These are phyloP conservation scores for Monilinia fructicola DNA, from an alignment of 2,329 filamentous ascomycete genomes.

Conservation along the genomic window DNA sequence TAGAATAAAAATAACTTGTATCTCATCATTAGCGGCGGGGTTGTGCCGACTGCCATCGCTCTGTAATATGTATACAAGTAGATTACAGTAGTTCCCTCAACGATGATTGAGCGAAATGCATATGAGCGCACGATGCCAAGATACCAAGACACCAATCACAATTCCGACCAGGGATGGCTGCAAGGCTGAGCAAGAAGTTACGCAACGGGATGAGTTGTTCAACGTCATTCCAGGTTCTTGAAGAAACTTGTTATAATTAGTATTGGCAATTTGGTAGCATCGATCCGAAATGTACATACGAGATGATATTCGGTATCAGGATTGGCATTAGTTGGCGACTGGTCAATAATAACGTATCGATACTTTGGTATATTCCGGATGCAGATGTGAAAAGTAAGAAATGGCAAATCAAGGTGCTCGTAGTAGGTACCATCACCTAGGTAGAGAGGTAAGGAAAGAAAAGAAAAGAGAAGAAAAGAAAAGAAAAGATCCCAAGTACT, in stretches of 20 bases:
- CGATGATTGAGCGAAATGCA: no score
- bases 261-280: background rate
- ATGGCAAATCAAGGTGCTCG: background rate
- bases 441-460: background rate
- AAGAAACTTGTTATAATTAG: background rate
- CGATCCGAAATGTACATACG: background rate
- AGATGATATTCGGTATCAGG: background rate
- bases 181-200: constrained; percentile 16
- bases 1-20: no score
- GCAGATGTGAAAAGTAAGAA: background rate
- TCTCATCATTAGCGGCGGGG: no score
- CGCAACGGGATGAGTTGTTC: constrained; percentile 1
- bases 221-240: background rate
- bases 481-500: background rate
- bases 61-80: no score
- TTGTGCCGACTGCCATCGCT: no score
- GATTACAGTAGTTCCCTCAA: no score
- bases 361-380: background rate
- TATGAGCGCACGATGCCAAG: no score
- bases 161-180: background rate
- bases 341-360: background rate
- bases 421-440: no score
- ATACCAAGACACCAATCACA: background rate
- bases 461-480: background rate
- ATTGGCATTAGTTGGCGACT: no score